A percentile compares a stretch with the other conserved stretches of the same genome.
Conservation (phyloP, 495 filamentous ascomycete genomes). For the Talaromyces ruber region DNA sequence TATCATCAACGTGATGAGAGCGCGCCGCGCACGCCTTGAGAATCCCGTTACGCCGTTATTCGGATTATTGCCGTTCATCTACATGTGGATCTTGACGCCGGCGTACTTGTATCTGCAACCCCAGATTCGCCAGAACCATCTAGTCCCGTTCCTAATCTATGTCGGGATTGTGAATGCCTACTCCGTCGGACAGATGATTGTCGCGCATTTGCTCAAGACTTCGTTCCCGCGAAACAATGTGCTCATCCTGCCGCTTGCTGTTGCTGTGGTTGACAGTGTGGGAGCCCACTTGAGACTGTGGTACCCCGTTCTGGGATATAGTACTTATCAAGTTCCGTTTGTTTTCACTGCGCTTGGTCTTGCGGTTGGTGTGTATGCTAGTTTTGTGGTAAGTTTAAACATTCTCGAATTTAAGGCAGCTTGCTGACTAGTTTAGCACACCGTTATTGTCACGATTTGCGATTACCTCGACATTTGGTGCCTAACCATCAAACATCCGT, state of each 20-base stretch:
- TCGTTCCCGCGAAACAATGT: slow-evolving; percentile 86
- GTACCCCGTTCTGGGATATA: slow-evolving; percentile 67
- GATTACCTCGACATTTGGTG: slow-evolving; percentile 98
- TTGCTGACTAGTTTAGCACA: slow-evolving; percentile 37
- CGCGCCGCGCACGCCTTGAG: slow-evolving; percentile 65
- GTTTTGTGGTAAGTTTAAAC: slow-evolving; percentile 63
- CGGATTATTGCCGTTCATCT: slow-evolving; percentile 72
- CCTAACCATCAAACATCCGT: slow-evolving; percentile 77
- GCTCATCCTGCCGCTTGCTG: slow-evolving; percentile 55
- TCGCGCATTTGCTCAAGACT: slow-evolving; percentile 77
- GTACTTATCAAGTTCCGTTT: slow-evolving; percentile 74
- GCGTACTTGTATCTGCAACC: slow-evolving; percentile 79
- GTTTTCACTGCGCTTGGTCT: slow-evolving; percentile 75
- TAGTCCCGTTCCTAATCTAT: slow-evolving; percentile 81
- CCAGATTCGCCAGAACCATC: slow-evolving; percentile 66
- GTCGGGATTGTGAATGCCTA: slow-evolving; percentile 87
- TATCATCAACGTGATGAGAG: slow-evolving; percentile 72
- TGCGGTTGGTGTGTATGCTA: slow-evolving; percentile 81
- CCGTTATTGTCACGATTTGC: slow-evolving; percentile 94
- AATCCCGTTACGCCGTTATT: slow-evolving; percentile 61
- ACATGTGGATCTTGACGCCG: slow-evolving; percentile 64
- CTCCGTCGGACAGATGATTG: slow-evolving; percentile 90
- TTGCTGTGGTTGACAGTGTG: slow-evolving; percentile 67
- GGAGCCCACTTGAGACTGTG: slow-evolving; percentile 68
- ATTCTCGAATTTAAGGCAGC: background rate